Percentiles rank a stretch among this genome's conserved stretches.
These are phyloP conservation scores for Kluyveromyces starmeri DNA, from an alignment of 805 yeast species.

Conservation along the genomic window DNA sequence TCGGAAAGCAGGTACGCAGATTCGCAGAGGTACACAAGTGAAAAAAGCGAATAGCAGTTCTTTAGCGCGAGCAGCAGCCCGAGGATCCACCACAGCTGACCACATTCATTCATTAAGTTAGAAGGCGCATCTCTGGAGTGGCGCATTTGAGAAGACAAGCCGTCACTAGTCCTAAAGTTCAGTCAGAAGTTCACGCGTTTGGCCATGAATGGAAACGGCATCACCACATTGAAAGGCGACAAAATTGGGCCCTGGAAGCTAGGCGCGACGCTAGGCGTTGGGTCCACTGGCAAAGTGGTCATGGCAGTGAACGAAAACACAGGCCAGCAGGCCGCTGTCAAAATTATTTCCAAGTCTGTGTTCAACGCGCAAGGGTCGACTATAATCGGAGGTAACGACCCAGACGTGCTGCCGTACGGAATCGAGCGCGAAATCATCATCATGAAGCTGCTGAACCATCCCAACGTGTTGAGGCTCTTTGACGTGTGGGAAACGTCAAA, in stretches of 20 bases:
- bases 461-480: conserved; percentile 67
- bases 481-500: conserved; percentile 86
- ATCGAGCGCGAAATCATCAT: conserved; percentile 79
- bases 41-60: no score
- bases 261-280: conserved; percentile 90
- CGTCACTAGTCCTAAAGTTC: no score
- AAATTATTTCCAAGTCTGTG: conserved; percentile 83
- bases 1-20: no score
- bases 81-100: no score
- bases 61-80: no score
- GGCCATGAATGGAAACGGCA: conserved; percentile 3
- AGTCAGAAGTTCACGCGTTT: no score
- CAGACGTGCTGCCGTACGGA: conserved; percentile 66
- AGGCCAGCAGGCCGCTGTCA: conserved; percentile 90
- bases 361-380: conserved; percentile 35
- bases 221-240: conserved; percentile 31
- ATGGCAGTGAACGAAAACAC: conserved; percentile 80
- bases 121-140: no score
- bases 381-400: conserved; percentile 38
- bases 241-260: conserved; percentile 90
- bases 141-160: no score
- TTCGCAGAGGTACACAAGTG: no score
- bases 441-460: conserved; percentile 72
- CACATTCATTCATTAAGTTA: no score
- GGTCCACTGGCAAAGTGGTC: conserved; percentile 93